These are phyloP conservation scores for Juncus inflexus DNA, from an alignment of 176 grass and related monocot genomes.

Conservation along the genomic window DNA sequence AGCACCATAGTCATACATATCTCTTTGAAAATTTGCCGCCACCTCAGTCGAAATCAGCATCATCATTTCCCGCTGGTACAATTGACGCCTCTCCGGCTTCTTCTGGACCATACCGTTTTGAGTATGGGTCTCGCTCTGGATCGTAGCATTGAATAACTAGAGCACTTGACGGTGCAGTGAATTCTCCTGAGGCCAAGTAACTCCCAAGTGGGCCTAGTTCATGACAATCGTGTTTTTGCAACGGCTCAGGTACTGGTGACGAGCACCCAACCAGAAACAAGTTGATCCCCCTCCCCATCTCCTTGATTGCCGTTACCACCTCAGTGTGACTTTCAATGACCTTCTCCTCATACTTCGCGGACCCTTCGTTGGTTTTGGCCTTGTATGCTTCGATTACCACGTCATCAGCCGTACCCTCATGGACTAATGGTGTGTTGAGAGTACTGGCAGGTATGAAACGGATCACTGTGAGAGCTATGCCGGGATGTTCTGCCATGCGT, in stretches of 20 bases:
- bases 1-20: too few species aligned
- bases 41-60: constrained; percentile 21
- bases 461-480: constrained; percentile 18
- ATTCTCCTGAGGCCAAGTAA: constrained; percentile 16
- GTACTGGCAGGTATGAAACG: constrained; percentile 9
- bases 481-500: constrained; percentile 25
- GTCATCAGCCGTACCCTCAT: constrained; percentile 13
- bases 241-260: constrained; percentile 4
- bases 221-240: constrained; percentile 9
- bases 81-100: background rate
- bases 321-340: background rate
- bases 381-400: constrained; percentile 16
- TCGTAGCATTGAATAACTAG: constrained; percentile 25
- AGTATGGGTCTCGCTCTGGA: constrained; percentile 12
- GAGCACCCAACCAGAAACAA: constrained; percentile 19
- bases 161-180: background rate
- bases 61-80: background rate
- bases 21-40: too few species aligned
- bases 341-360: constrained; percentile 14
- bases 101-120: background rate
- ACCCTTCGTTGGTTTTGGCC: constrained; percentile 3
- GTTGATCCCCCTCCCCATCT: constrained; percentile 11
- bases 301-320: constrained; percentile 1
- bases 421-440: constrained; percentile 4
- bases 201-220: constrained; percentile 17